Conservation (phyloP, 2,329 filamentous ascomycete species). For the Nemania bipapillata region DNA sequence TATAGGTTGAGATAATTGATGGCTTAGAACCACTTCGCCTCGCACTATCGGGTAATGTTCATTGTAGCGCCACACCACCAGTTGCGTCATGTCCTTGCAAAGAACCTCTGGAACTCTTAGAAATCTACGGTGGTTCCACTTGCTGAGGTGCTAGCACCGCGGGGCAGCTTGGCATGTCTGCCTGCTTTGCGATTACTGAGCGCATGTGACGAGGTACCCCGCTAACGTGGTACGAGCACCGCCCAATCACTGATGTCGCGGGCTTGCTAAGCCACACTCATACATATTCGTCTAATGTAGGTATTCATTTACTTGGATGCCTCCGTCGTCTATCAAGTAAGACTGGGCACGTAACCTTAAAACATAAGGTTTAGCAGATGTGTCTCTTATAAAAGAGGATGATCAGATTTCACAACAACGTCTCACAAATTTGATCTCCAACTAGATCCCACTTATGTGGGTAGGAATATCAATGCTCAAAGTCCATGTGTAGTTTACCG, state of each 20-base stretch:
- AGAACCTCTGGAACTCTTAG: neutral
- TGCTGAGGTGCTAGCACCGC: neutral
- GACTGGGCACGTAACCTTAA: neutral
- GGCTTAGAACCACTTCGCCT: conserved; percentile 30
- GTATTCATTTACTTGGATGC: neutral
- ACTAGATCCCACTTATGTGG: no score
- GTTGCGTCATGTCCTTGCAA: conserved; percentile 32
- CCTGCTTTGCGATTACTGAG: neutral
- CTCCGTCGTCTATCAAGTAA: neutral
- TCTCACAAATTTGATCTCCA: no score
- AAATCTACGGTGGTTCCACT: conserved; percentile 9
- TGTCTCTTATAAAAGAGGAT: no score
- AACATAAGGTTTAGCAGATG: neutral
- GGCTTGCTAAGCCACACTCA: conserved; percentile 11
- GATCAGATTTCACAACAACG: no score
- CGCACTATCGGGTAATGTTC: conserved; percentile 19
- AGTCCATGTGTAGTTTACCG: no score
- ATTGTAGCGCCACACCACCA: conserved; percentile 22
- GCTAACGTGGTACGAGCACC: neutral
- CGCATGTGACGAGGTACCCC: conserved; percentile 6
- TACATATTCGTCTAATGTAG: neutral
- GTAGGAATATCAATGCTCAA: no score
- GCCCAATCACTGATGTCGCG: neutral
- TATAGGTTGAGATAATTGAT: neutral
- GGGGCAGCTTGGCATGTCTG: conserved; percentile 17